These are phyloP conservation scores for Teunomyces aglyptinius DNA, from an alignment of 805 yeast genomes.

Conservation along the genomic window DNA sequence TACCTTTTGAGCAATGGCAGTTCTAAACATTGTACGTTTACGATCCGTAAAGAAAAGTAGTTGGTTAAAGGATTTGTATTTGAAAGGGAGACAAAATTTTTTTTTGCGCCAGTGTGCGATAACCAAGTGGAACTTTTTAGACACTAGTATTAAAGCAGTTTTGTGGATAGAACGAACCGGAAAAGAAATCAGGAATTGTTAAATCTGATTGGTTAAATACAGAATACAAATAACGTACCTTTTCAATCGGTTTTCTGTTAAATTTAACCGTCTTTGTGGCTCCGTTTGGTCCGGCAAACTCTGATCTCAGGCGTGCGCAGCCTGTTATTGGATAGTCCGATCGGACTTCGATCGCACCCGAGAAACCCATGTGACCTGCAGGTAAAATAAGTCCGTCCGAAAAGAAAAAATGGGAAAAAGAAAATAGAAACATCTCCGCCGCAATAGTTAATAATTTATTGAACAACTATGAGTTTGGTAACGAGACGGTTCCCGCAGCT, in stretches of 20 bases:
- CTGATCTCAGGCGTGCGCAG: background rate
- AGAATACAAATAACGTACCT: background rate
- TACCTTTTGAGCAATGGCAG: slow-evolving; percentile 22
- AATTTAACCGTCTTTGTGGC: no score
- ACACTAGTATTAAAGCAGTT: no score
- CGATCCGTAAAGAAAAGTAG: slow-evolving; percentile 6
- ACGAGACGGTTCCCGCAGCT: slow-evolving; percentile 10
- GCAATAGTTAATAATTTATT: background rate
- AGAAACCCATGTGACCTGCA: background rate
- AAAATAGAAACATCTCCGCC: background rate
- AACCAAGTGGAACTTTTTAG: background rate
- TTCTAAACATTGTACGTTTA: slow-evolving; percentile 17
- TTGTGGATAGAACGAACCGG: background rate
- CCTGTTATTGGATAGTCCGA: background rate
- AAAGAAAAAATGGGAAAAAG: background rate
- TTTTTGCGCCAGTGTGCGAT: slow-evolving; percentile 3
- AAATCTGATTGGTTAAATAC: background rate
- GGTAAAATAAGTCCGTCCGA: background rate
- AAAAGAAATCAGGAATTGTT: background rate
- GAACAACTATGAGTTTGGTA: slow-evolving; percentile 2
- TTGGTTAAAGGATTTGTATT: background rate
- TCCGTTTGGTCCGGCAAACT: background rate
- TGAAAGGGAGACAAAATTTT: slow-evolving; percentile 4
- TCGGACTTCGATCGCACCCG: slow-evolving; percentile 3
- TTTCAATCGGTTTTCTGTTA: background rate